Conservation (phyloP, 148 eudicot species). For the Salicornia ramosissima region DNA sequence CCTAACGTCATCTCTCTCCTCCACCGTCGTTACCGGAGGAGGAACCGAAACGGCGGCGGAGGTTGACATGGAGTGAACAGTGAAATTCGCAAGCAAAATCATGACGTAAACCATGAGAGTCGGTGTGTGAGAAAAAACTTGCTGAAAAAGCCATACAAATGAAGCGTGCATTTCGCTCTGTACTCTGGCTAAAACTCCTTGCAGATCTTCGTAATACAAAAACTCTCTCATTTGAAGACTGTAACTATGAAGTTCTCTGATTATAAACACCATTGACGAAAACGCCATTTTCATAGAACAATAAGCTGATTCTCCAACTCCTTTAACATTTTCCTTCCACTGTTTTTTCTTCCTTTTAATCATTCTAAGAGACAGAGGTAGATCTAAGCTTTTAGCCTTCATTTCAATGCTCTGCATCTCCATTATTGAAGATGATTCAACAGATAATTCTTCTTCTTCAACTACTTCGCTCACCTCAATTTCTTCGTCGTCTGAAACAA, state of each 20-base stretch:
- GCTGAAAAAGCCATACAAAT: constrained; percentile 88
- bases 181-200: constrained; percentile 57
- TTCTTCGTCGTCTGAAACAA: constrained; percentile 10
- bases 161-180: constrained; percentile 76
- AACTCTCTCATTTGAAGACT: constrained; percentile 61
- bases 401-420: constrained; percentile 36
- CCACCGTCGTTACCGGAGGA: constrained; percentile 15
- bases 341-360: constrained; percentile 67
- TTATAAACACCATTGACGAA: constrained; percentile 87
- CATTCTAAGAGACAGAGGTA: constrained; percentile 73
- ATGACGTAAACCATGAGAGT: constrained; percentile 77
- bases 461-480: constrained; percentile 10
- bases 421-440: constrained; percentile 17
- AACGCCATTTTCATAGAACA: constrained; percentile 73
- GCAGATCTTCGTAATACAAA: constrained; percentile 61
- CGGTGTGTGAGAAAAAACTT: constrained; percentile 79
- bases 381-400: constrained; percentile 66
- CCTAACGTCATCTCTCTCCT: not conserved
- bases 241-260: constrained; percentile 66
- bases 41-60: constrained; percentile 39
- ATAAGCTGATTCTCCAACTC: constrained; percentile 44
- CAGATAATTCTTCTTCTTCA: constrained; percentile 21
- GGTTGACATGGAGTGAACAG: constrained; percentile 63
- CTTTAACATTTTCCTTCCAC: constrained; percentile 35
- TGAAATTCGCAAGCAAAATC: constrained; percentile 80